These are phyloP conservation scores for Fusarium bulbicola DNA, from an alignment of 2,329 filamentous ascomycete species.

Conservation along the genomic window DNA sequence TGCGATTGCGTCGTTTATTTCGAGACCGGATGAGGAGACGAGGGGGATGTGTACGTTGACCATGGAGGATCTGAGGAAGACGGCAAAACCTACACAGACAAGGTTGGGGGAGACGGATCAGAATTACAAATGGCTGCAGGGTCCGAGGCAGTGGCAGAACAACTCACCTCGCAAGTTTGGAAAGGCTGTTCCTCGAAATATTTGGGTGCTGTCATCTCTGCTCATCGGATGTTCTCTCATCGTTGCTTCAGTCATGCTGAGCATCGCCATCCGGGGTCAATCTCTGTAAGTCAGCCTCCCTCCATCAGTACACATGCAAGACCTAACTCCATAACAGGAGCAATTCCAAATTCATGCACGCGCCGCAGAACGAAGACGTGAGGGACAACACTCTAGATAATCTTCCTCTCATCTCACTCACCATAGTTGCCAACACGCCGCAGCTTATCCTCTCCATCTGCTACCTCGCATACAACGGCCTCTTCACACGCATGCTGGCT, in stretches of 20 bases:
- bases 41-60: conserved; percentile 22
- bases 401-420: background rate
- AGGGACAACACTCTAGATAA: rapidly evolving
- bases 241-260: conserved; percentile 8
- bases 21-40: conserved; percentile 19
- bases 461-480: conserved; percentile 23
- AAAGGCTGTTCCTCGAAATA: conserved; percentile 10
- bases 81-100: background rate
- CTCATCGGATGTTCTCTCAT: conserved; percentile 20
- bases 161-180: background rate
- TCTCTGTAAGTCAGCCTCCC: background rate
- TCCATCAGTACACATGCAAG: rapidly evolving
- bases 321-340: background rate
- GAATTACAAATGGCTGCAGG: background rate
- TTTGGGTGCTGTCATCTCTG: conserved; percentile 18
- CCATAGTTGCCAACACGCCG: conserved; percentile 23
- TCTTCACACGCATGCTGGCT: conserved; percentile 32
- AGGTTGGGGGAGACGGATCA: background rate
- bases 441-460: conserved; percentile 26
- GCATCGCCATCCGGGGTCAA: background rate
- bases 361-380: conserved; percentile 5
- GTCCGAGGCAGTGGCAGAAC: conserved; percentile 11
- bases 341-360: conserved; percentile 2
- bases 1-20: conserved; percentile 30
- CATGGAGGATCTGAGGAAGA: conserved; percentile 1